Evolutionary conservation across 1,139 yeast genomes (phyloP).

Genomic region (Debaryomyces fabryi): DNA sequence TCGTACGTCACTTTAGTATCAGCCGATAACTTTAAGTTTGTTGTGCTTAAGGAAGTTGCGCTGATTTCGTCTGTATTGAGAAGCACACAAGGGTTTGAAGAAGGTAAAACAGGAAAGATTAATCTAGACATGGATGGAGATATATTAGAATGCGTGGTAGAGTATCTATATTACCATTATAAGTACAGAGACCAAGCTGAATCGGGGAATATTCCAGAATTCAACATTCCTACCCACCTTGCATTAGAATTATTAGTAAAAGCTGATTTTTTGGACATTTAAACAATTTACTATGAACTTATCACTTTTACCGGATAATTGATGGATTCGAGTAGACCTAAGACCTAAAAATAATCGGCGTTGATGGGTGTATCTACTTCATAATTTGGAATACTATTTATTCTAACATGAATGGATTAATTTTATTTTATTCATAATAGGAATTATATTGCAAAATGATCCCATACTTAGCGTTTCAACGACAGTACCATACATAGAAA

Average conservation of each 20-base stretch:
- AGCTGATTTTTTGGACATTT: conserved; percentile 82
- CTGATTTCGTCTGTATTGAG: conserved; percentile 78
- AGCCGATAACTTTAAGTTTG: conserved; percentile 68
- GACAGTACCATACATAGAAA: neutral
- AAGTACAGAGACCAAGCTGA: conserved; percentile 66
- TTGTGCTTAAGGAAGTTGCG: conserved; percentile 77
- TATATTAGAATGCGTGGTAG: conserved; percentile 79
- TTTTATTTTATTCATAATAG: neutral
- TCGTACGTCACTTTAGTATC: conserved; percentile 69
- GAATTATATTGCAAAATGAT: neutral
- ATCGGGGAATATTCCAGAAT: conserved; percentile 71
- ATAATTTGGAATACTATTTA: neutral
- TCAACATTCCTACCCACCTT: conserved; percentile 90
- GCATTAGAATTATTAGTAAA: conserved; percentile 90
- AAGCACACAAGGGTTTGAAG: conserved; percentile 63
- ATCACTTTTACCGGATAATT: neutral
- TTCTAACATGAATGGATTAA: neutral
- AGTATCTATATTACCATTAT: conserved; percentile 76
- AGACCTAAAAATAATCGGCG: neutral
- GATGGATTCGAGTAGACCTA: neutral
- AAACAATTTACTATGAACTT: neutral
- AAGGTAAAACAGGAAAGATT: conserved; percentile 55
- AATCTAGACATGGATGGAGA: conserved; percentile 69
- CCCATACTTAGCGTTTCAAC: neutral
- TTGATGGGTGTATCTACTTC: neutral